A percentile compares a stretch with the other conserved stretches of the same genome.
These are phyloP conservation scores for Candida sojae DNA, from an alignment of 1,139 yeast genomes.

Conservation along the genomic window DNA sequence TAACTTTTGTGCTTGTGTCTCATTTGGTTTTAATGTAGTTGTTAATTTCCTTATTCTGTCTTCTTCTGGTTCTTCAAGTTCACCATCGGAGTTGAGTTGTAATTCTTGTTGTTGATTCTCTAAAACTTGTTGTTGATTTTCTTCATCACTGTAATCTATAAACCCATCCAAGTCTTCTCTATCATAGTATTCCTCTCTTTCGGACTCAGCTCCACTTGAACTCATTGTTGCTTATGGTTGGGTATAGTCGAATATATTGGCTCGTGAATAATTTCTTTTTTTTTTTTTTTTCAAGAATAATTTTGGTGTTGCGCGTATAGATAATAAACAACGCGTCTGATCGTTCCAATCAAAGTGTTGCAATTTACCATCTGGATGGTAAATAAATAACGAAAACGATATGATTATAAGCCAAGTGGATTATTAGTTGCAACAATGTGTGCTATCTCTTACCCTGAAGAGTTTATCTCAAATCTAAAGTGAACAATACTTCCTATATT, in stretches of 20 bases:
- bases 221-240: conserved; percentile 4
- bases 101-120: background rate
- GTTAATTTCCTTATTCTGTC: conserved; percentile 35
- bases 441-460: too few relatives aligned
- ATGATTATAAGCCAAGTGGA: too few relatives aligned
- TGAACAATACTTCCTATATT: too few relatives aligned
- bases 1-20: conserved; percentile 43
- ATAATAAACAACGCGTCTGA: too few relatives aligned
- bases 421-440: too few relatives aligned
- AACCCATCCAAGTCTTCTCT: conserved; percentile 16
- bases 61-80: conserved; percentile 17
- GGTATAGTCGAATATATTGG: background rate
- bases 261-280: too few relatives aligned
- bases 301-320: too few relatives aligned
- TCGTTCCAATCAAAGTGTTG: too few relatives aligned
- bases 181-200: conserved; percentile 17
- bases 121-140: background rate
- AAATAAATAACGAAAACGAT: too few relatives aligned
- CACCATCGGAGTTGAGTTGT: conserved; percentile 9
- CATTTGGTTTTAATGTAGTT: conserved; percentile 33
- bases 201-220: conserved; percentile 18
- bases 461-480: too few relatives aligned
- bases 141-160: conserved; percentile 14
- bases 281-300: too few relatives aligned
- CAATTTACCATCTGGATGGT: too few relatives aligned